phyloP scores from a whole-genome alignment of 108 stramenopile genomes.

The Epipyxis sp. region DNA sequence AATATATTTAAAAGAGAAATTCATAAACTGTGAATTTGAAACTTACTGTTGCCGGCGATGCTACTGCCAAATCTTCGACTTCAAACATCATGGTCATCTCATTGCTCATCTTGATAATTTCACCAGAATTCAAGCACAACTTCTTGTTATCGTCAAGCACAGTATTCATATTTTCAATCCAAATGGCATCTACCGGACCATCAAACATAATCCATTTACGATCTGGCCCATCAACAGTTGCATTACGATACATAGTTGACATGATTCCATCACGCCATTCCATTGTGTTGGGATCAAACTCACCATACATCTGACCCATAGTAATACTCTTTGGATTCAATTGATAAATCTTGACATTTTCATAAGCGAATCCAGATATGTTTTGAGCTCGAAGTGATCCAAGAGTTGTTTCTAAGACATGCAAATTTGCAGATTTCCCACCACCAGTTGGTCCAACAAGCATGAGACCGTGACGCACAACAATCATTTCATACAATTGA shows the following conservation, averaged over 20 bases:
- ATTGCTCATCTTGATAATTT: slow-evolving; percentile 62
- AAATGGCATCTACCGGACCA: slow-evolving; percentile 69
- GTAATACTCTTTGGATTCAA: slow-evolving; percentile 62
- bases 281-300: slow-evolving; percentile 65
- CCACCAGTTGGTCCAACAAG: slow-evolving; percentile 66
- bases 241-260: slow-evolving; percentile 62
- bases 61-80: slow-evolving; percentile 63
- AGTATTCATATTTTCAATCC: slow-evolving; percentile 77
- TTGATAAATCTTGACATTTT: slow-evolving; percentile 59
- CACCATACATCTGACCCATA: slow-evolving; percentile 68
- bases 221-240: slow-evolving; percentile 56
- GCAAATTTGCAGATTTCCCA: slow-evolving; percentile 60
- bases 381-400: slow-evolving; percentile 32
- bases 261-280: slow-evolving; percentile 70
- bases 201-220: slow-evolving; percentile 70
- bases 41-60: slow-evolving; percentile 68
- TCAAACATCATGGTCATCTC: slow-evolving; percentile 74
- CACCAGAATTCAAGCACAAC: slow-evolving; percentile 64
- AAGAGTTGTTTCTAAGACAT: slow-evolving; percentile 58
- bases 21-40: too few relatives aligned
- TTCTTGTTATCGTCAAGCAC: slow-evolving; percentile 72
- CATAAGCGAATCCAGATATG: slow-evolving; percentile 53
- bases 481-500: slow-evolving; percentile 69
- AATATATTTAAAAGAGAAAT: too few relatives aligned
- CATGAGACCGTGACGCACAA: slow-evolving; percentile 71